Conservation (phyloP, 108 stramenopile species). For the Nitzschia sp. region DNA sequence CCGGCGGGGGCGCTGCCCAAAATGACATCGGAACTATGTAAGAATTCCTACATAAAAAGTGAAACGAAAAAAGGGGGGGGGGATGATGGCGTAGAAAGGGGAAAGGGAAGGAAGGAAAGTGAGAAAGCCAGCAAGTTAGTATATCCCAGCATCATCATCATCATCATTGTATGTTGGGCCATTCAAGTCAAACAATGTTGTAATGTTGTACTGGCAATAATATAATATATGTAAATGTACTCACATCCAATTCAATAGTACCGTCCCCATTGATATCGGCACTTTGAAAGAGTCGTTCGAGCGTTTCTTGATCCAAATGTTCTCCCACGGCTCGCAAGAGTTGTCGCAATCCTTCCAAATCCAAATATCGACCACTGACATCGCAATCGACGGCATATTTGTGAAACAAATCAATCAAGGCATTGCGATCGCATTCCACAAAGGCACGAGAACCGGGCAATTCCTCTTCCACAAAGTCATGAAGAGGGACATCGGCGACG, state of each 20-base stretch:
- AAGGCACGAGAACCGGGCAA: constrained; percentile 60
- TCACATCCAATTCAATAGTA: constrained; percentile 42
- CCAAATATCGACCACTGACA: constrained; percentile 33
- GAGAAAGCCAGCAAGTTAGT: too few relatives aligned
- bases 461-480: neutral
- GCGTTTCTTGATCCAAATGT: constrained; percentile 42
- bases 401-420: constrained; percentile 66
- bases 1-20: constrained; percentile 70
- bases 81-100: too few relatives aligned
- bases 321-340: constrained; percentile 65
- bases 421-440: constrained; percentile 62
- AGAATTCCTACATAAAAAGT: constrained; percentile 77
- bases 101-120: too few relatives aligned
- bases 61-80: neutral
- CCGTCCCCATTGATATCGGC: constrained; percentile 68
- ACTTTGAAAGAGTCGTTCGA: constrained; percentile 52
- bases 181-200: too few relatives aligned
- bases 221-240: too few relatives aligned
- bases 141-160: neutral
- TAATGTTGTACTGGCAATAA: too few relatives aligned
- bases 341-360: constrained; percentile 52
- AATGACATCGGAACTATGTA: constrained; percentile 49
- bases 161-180: too few relatives aligned
- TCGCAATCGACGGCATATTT: constrained; percentile 27
- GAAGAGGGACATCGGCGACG: neutral